Conservation (phyloP, 352 stramenopile genomes). For the Phytophthora agathidicida region DNA sequence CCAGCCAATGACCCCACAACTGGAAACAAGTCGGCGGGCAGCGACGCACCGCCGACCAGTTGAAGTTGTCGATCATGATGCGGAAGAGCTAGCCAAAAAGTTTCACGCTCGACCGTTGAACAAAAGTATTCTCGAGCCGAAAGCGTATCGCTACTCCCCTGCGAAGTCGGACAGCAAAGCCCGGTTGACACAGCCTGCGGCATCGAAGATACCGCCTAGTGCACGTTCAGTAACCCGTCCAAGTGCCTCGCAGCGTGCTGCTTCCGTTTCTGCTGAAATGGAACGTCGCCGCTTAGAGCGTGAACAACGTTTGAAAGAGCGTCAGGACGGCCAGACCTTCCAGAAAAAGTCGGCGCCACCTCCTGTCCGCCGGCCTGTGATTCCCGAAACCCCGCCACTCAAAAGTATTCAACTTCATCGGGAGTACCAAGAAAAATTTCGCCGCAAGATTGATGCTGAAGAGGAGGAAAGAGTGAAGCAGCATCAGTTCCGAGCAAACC, state of each 20-base stretch:
- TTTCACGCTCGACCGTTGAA: slow-evolving; percentile 80
- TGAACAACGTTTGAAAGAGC: slow-evolving; percentile 42
- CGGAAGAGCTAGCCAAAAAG: slow-evolving; percentile 74
- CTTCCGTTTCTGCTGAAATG: slow-evolving; percentile 37
- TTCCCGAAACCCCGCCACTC: slow-evolving; percentile 75
- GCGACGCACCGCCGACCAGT: slow-evolving; percentile 58
- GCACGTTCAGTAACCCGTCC: slow-evolving; percentile 36
- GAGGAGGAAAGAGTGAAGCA: slow-evolving; percentile 59
- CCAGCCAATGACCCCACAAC: slow-evolving; percentile 64
- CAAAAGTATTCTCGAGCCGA: slow-evolving; percentile 54
- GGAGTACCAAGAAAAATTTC: slow-evolving; percentile 76
- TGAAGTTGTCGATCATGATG: slow-evolving; percentile 71
- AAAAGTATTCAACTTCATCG: slow-evolving; percentile 76
- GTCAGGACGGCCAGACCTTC: slow-evolving; percentile 12
- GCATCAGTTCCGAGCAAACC: slow-evolving; percentile 74
- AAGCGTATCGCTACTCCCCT: slow-evolving; percentile 32
- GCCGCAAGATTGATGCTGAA: slow-evolving; percentile 61
- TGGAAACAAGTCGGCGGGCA: slow-evolving; percentile 69
- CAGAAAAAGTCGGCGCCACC: slow-evolving; percentile 18
- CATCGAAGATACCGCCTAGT: slow-evolving; percentile 54
- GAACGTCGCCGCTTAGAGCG: slow-evolving; percentile 52
- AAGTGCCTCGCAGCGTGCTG: slow-evolving; percentile 39
- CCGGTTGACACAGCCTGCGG: slow-evolving; percentile 46
- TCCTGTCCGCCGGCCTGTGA: slow-evolving; percentile 41
- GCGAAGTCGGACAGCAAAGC: slow-evolving; percentile 35